Evolutionary conservation across 2,329 filamentous ascomycete genomes (phyloP).

Genomic region (Sporothrix mexicana): DNA sequence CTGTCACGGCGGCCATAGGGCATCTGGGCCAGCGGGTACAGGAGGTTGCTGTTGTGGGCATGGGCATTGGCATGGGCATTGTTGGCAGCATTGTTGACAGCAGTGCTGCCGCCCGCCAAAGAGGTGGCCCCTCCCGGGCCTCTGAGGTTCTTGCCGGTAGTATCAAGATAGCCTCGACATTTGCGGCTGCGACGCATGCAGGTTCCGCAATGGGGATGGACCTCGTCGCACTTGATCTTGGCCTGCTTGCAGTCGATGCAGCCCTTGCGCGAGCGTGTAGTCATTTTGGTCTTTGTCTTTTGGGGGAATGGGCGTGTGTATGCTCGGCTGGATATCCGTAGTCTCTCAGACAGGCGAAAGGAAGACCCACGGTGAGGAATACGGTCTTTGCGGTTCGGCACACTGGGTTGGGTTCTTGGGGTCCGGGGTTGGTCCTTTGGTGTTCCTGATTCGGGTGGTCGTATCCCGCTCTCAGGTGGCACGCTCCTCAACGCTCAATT

Average conservation of each 20-base stretch:
- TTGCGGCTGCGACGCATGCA: slow-evolving; percentile 35
- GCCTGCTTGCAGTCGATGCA: slow-evolving; percentile 39
- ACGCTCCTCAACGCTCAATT: neutral
- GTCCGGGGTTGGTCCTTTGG: neutral
- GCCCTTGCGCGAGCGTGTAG: slow-evolving; percentile 37
- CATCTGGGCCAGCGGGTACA: slow-evolving; percentile 24
- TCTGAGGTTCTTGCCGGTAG: slow-evolving; percentile 9
- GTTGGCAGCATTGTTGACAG: neutral
- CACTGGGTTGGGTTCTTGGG: no score
- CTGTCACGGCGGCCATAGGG: slow-evolving; percentile 11
- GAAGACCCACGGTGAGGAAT: neutral
- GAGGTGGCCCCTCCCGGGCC: slow-evolving; percentile 7
- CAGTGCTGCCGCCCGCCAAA: neutral
- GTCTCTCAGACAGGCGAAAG: neutral
- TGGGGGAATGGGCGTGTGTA: neutral
- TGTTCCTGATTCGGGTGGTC: neutral
- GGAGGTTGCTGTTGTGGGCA: neutral
- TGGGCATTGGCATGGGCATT: neutral
- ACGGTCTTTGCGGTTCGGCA: neutral
- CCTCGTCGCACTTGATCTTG: slow-evolving; percentile 38
- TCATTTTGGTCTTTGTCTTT: slow-evolving; percentile 26
- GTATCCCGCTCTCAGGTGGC: neutral
- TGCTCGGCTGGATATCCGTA: neutral
- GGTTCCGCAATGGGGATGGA: slow-evolving; percentile 36
- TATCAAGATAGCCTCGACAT: slow-evolving; percentile 35